Evolutionary conservation across 2,329 filamentous ascomycete genomes (phyloP), one percentile per base, ranked within the genome.

Genomic region (Talaromyces sp.): DNA sequence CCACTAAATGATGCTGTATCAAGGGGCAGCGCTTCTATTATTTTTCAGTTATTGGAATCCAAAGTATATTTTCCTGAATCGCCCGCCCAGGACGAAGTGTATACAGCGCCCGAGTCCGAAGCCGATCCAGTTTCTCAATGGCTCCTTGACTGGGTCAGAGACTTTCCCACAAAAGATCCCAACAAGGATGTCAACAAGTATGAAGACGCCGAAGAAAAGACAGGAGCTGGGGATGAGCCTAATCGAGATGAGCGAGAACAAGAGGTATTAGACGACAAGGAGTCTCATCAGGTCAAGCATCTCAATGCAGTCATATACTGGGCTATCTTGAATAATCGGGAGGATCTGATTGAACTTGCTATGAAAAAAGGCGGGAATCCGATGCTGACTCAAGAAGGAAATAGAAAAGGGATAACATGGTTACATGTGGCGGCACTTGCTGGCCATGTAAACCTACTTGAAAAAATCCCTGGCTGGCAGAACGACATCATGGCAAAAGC

Each of bases 391-490:
- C n/a, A 25, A 22, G 11, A 25, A 38, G 19, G 25, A 4, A 15
- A 40, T 22, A 8, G 17, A 38, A 15, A 31, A 45, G 63, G 63
- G 22, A 25, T 60, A 5, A 56, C 63, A 4, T 63, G 49, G 58
- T 31, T 59, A 19, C 66, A 67, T 61, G 59, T 67, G 29, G 66
- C 59, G 19, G 66, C 66, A 5, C 19, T 65, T 5, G 59, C 49
- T 25, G 66, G 63, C 25, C 15, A 58, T 29, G 25, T 17, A 17
- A 2, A 19, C 2, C 29, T 54, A 1, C 36, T 65, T 6, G n/a
- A 58, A 8, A 19, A 40, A 1, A 25, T 59, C 1, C 51, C n/a
- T 49, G 38, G 40, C 10, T 29, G 34, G 49, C 27, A 6, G 19
- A 10, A 53, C 7, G 7, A 17, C 15, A n/a, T 19, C 19, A 15